Evolutionary conservation across 2,329 filamentous ascomycete species (phyloP).

Genomic region (Fusarium algeriense): DNA sequence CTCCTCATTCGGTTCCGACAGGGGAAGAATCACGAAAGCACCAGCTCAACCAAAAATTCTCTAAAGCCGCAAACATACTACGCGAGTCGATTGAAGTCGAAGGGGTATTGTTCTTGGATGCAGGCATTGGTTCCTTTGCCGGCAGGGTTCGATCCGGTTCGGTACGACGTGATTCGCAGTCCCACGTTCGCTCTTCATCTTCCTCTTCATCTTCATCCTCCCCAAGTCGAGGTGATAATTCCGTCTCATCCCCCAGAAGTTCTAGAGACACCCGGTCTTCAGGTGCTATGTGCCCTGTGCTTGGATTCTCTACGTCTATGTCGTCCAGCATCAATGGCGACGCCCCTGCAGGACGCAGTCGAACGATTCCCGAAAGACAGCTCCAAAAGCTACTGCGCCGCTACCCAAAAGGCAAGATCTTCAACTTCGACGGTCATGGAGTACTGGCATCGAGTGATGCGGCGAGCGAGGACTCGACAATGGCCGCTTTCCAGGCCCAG

Average conservation of each 20-base stretch:
- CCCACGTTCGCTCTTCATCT: conserved; percentile 7
- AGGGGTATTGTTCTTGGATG: conserved; percentile 52
- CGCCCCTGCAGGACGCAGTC: background rate
- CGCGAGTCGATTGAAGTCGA: conserved; percentile 58
- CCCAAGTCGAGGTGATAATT: background rate
- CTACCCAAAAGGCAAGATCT: conserved; percentile 61
- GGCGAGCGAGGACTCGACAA: conserved; percentile 44
- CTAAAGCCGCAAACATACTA: conserved; percentile 59
- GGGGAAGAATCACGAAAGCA: conserved; percentile 14
- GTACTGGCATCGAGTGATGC: conserved; percentile 50
- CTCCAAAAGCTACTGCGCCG: conserved; percentile 44
- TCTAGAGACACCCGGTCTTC: conserved; percentile 43
- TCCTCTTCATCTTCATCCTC: conserved; percentile 27
- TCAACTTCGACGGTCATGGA: conserved; percentile 58
- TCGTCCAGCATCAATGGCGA: conserved; percentile 52
- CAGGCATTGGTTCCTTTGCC: conserved; percentile 47
- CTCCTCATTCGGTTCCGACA: background rate
- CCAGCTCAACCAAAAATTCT: conserved; percentile 50
- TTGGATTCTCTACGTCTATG: conserved; percentile 55
- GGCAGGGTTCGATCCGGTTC: conserved; percentile 9
- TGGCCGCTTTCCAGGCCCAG: background rate
- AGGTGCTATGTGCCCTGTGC: conserved; percentile 46
- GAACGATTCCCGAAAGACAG: conserved; percentile 9
- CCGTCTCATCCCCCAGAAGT: conserved; percentile 16
- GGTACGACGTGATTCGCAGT: background rate